phyloP scores from a whole-genome alignment of 371 early-diverging fungal species.

The Sporodiniella umbellata region DNA sequence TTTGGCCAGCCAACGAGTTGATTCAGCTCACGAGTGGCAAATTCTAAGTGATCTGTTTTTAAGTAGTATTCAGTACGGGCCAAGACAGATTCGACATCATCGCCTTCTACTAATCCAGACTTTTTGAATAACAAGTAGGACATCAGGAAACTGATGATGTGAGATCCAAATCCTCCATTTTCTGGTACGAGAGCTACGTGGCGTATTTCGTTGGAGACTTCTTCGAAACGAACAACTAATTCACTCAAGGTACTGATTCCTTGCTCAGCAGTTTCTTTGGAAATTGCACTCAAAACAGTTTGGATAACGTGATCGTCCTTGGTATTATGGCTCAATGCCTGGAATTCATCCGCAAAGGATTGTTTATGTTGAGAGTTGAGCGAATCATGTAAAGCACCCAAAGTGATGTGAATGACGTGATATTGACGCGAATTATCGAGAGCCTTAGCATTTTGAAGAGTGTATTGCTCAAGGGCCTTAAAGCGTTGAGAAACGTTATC shows the following conservation, averaged over 20 bases:
- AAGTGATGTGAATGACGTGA: slow-evolving; percentile 46
- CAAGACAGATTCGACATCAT: slow-evolving; percentile 80
- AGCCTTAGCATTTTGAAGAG: slow-evolving; percentile 54
- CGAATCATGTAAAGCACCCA: slow-evolving; percentile 44
- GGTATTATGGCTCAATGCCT: slow-evolving; percentile 52
- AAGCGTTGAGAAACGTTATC: slow-evolving; percentile 76
- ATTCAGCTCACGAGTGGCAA: slow-evolving; percentile 85
- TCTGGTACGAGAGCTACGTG: slow-evolving; percentile 80
- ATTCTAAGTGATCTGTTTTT: slow-evolving; percentile 72
- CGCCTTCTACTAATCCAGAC: slow-evolving; percentile 79
- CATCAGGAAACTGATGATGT: slow-evolving; percentile 64
- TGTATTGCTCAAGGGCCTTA: slow-evolving; percentile 63
- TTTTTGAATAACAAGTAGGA: slow-evolving; percentile 77
- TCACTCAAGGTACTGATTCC: slow-evolving; percentile 71
- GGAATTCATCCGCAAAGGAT: slow-evolving; percentile 68
- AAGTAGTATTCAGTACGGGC: slow-evolving; percentile 75
- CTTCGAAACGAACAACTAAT: slow-evolving; percentile 64
- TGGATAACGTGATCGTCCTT: slow-evolving; percentile 57
- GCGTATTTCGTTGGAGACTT: slow-evolving; percentile 64
- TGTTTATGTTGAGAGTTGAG: slow-evolving; percentile 26
- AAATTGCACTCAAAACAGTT: slow-evolving; percentile 57
- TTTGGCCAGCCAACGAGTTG: slow-evolving; percentile 90
- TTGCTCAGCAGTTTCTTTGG: slow-evolving; percentile 44
- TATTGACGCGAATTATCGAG: slow-evolving; percentile 45
- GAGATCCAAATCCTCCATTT: slow-evolving; percentile 78